Conservation (phyloP, 2,329 filamentous ascomycete genomes). For the Fusarium tjaetaba region DNA sequence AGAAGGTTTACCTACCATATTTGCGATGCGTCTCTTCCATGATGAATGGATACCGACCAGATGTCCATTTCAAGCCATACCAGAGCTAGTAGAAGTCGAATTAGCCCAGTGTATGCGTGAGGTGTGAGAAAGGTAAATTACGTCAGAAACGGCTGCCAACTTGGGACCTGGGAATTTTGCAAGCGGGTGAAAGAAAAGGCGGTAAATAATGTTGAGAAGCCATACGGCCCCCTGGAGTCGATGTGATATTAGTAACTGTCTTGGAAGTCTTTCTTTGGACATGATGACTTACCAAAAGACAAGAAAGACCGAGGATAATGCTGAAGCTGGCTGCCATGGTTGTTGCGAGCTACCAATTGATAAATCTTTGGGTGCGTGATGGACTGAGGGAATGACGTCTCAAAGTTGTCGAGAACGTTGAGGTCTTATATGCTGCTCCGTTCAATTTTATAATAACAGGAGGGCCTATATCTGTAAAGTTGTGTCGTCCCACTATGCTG, state of each 20-base stretch:
- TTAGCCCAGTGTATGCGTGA: not conserved
- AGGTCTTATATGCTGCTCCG: not conserved
- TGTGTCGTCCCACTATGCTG: too few species aligned
- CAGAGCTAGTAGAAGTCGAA: not conserved
- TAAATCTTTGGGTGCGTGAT: not conserved
- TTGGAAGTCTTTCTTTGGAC: rapidly evolving
- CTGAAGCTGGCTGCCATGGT: not conserved
- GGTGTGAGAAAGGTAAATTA: not conserved
- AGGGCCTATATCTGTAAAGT: not conserved
- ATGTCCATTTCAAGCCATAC: not conserved
- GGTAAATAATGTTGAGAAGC: not conserved
- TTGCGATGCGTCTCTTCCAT: not conserved
- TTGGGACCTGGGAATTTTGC: not conserved
- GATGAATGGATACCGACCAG: not conserved
- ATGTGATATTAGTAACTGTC: not conserved
- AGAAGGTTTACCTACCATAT: not conserved
- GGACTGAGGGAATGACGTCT: too few species aligned
- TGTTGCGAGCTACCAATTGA: not conserved
- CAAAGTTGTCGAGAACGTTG: not conserved
- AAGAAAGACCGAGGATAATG: not conserved
- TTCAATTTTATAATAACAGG: not conserved
- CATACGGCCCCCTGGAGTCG: not conserved
- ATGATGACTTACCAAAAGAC: not conserved
- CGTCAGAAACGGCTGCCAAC: not conserved
- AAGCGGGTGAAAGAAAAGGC: not conserved